These are phyloP conservation scores for Xenoacremonium recifei DNA, from an alignment of 2,329 filamentous ascomycete genomes.

Conservation along the genomic window DNA sequence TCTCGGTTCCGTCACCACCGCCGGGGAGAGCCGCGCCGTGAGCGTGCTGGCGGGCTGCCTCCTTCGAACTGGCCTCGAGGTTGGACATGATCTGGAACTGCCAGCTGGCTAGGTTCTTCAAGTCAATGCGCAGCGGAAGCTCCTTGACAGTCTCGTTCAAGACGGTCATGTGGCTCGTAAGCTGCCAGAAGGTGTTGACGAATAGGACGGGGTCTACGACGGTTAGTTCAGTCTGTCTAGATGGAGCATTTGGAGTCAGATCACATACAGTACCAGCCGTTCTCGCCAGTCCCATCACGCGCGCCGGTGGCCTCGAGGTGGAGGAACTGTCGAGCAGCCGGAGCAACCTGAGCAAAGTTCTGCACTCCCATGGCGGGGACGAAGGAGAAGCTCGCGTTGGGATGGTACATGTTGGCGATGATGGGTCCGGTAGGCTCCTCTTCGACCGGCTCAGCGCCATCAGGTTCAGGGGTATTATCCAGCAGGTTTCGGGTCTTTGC, in stretches of 20 bases:
- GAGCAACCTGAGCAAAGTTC: slow-evolving; percentile 64
- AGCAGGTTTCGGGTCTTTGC: slow-evolving; percentile 86
- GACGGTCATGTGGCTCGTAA: slow-evolving; percentile 85
- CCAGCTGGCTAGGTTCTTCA: slow-evolving; percentile 82
- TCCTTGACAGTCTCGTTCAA: slow-evolving; percentile 86
- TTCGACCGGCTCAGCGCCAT: slow-evolving; percentile 48
- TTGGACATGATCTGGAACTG: slow-evolving; percentile 84
- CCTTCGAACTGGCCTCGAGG: slow-evolving; percentile 84
- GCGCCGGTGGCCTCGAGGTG: slow-evolving; percentile 77
- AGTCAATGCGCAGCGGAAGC: slow-evolving; percentile 77
- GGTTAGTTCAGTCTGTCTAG: slow-evolving; percentile 21
- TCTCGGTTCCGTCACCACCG: slow-evolving; percentile 85
- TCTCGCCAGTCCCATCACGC: slow-evolving; percentile 78
- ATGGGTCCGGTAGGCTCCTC: slow-evolving; percentile 61
- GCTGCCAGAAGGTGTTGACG: slow-evolving; percentile 96
- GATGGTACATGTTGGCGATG: slow-evolving; percentile 87
- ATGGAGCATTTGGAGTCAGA: no score
- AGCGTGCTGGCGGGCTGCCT: slow-evolving; percentile 75
- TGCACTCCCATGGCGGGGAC: slow-evolving; percentile 76
- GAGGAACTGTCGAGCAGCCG: slow-evolving; percentile 74
- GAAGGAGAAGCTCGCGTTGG: slow-evolving; percentile 87
- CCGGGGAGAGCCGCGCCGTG: slow-evolving; percentile 69
- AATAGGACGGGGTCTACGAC: slow-evolving; percentile 71
- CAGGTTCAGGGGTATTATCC: slow-evolving; percentile 42
- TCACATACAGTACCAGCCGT: slow-evolving; percentile 78